Evolutionary conservation across 2,329 filamentous ascomycete species (phyloP).

Genomic region (Emericellopsis atlantica): DNA sequence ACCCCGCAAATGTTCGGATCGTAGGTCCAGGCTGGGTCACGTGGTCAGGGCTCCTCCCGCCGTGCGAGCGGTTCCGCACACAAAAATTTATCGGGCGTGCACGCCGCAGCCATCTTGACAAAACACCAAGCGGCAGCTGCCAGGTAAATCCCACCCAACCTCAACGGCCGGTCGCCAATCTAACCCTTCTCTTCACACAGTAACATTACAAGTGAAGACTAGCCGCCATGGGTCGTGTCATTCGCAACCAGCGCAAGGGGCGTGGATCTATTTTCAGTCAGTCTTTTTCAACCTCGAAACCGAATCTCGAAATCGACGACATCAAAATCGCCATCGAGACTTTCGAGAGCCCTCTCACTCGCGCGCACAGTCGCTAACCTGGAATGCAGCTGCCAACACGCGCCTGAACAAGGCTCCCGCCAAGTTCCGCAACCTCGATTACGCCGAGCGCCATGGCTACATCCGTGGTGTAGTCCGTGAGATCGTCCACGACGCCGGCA

Average conservation of each 20-base stretch:
- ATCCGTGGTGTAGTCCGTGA: conserved; percentile 95
- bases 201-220: conserved; percentile 9
- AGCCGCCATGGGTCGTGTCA: conserved; percentile 43
- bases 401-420: conserved; percentile 76
- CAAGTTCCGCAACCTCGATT: conserved; percentile 96
- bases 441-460: conserved; percentile 94
- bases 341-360: neutral
- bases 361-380: conserved; percentile 1
- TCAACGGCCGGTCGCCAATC: conserved; percentile 1
- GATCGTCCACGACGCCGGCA: conserved; percentile 94
- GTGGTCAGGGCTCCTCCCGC: conserved; percentile 21
- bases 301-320: conserved; percentile 1
- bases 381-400: conserved; percentile 55
- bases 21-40: conserved; percentile 11
- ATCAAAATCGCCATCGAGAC: conserved; percentile 1
- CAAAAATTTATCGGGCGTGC: conserved; percentile 22
- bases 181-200: conserved; percentile 1
- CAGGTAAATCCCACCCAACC: conserved; percentile 17
- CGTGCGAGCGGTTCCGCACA: conserved; percentile 15
- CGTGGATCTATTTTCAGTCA: conserved; percentile 46
- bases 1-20: neutral
- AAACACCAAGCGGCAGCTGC: conserved; percentile 26
- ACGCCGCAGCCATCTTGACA: conserved; percentile 16
- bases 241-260: conserved; percentile 55
- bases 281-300: conserved; percentile 11